Evolutionary conservation across 140 eudicot species (phyloP), one percentile per base, ranked within the genome.

Genomic region (Flaveria floridana): DNA sequence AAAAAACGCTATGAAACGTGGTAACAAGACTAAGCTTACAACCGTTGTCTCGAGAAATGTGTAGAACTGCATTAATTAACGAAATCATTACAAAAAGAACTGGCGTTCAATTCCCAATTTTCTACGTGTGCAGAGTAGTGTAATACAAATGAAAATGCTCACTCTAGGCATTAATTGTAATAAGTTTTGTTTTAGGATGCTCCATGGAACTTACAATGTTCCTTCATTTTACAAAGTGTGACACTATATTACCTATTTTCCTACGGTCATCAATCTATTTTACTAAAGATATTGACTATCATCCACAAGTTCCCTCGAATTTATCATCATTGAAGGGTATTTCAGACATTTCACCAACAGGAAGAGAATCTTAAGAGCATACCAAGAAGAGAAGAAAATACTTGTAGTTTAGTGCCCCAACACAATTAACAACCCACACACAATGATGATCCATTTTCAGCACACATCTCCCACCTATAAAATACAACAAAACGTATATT

Each of bases 401-500:
- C 86, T 93, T 93, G 89, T 93, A 93, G 90, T 93, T 93, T 78
- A 86, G 76, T 65, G 97, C 98, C 68, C 98, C 98, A 30, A 93
- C 97, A 82, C 98, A 93, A 77, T 93, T 93, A 62, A 93, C 98
- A 79, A 90, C 98, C 98, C 98, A 93, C 76, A 93, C 98, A 73
- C 98, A 93, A 82, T 93, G 98, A 84, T 93, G 98, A 81, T 93
- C 98, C 98, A 93, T 93, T 77, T 93, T 93, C 74, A 93, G 86
- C 68, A 90, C 91, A 72, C 98, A 93, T 82, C 98, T 90, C 78
- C 97, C 98, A 90, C 98, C 98, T 93, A 80, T 50, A 46, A 81
- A 6, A 72, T 3, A 25, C 50, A 50, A 55, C 19, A 62, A 58
- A 71, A 53, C 39, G 28, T 47, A 63, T 68, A 14, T 25, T 62